These are phyloP conservation scores for Metschnikowia gruessii DNA, from an alignment of 805 yeast genomes.

Conservation along the genomic window DNA sequence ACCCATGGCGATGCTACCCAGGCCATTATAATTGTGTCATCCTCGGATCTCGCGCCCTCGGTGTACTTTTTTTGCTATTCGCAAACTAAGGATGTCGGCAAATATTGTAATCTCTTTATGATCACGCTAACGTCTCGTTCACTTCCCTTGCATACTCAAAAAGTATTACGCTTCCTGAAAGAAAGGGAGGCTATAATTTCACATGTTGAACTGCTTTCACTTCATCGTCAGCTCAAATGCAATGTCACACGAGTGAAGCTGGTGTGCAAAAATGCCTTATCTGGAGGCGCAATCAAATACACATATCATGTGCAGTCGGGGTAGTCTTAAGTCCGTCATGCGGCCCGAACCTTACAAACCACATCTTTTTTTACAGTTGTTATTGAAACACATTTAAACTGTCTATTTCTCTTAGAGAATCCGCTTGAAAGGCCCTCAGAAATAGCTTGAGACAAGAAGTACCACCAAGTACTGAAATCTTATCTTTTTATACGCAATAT, in stretches of 20 bases:
- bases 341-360: not conserved
- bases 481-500: not conserved
- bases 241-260: not conserved
- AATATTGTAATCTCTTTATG: too few relatives aligned
- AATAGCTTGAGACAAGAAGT: too few relatives aligned
- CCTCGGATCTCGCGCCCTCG: not conserved
- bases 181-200: too few relatives aligned
- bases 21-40: not conserved
- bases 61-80: not conserved
- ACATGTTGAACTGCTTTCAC: too few relatives aligned
- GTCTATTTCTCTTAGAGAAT: not conserved
- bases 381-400: not conserved
- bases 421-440: not conserved
- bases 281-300: conserved; percentile 4
- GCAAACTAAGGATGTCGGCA: not conserved
- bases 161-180: too few relatives aligned
- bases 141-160: too few relatives aligned
- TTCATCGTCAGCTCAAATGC: too few relatives aligned
- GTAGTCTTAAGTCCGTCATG: not conserved
- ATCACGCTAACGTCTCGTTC: too few relatives aligned
- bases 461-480: not conserved
- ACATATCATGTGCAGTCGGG: conserved; percentile 1
- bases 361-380: not conserved
- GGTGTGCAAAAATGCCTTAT: not conserved
- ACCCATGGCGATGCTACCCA: not conserved